Conservation (phyloP, 2,329 filamentous ascomycete species). For the Trichoderma cornu-damae region DNA sequence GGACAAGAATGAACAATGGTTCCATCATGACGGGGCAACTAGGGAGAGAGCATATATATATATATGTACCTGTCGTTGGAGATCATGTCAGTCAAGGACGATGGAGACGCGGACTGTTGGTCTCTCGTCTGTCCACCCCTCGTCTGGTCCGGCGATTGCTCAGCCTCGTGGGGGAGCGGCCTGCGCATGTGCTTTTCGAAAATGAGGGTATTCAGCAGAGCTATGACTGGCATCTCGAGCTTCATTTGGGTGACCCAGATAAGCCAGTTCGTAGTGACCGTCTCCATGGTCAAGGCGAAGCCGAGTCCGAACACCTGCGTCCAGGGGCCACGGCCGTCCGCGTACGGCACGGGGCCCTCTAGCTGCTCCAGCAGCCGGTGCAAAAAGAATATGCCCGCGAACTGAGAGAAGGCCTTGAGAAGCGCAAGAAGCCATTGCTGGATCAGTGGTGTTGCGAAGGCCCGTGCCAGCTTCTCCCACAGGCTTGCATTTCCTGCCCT, state of each 20-base stretch:
- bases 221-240: slow-evolving; percentile 3
- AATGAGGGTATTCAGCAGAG: slow-evolving; percentile 12
- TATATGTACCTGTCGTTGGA: not conserved
- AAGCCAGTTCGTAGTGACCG: not conserved
- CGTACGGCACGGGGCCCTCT: not conserved
- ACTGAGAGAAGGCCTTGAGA: not conserved
- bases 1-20: not conserved
- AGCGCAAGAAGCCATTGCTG: slow-evolving; percentile 12
- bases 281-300: not conserved
- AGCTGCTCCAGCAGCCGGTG: not conserved
- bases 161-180: not conserved
- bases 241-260: slow-evolving; percentile 3
- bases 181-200: slow-evolving; percentile 13
- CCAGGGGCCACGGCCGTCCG: not conserved
- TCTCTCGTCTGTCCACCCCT: not conserved
- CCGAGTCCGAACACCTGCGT: not conserved
- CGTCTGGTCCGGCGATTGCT: not conserved
- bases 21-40: not conserved
- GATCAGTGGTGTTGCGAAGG: not conserved
- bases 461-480: not conserved
- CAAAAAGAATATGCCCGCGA: slow-evolving; percentile 8
- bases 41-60: no score
- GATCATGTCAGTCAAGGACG: not conserved
- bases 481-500: not conserved
- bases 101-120: not conserved